Percentiles rank a stretch among this genome's conserved stretches.
Evolutionary conservation across 306 rosid genomes (phyloP).

Genomic region (Inga leiocalycina): DNA sequence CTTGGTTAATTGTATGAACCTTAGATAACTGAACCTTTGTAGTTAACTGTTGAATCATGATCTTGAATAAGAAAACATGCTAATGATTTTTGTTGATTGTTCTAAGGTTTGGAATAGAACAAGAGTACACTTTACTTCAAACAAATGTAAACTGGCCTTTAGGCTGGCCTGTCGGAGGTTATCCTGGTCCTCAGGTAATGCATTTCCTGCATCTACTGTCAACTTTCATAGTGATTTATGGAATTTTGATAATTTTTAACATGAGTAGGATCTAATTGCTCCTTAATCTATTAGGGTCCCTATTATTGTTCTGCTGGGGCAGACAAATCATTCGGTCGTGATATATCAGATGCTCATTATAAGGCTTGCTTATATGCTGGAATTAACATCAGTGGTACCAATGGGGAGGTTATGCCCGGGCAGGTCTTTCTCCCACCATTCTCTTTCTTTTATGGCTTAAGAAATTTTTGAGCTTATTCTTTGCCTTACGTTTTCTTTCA

Average conservation of each 20-base stretch:
- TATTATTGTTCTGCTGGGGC: slow-evolving; percentile 96
- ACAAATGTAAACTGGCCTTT: slow-evolving; percentile 90
- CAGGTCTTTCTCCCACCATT: slow-evolving; percentile 61
- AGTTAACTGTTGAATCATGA: slow-evolving; percentile 34
- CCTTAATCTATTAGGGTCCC: slow-evolving; percentile 73
- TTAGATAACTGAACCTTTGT: slow-evolving; percentile 29
- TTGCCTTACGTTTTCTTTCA: slow-evolving; percentile 33
- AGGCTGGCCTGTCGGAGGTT: slow-evolving; percentile 98
- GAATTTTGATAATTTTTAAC: neutral
- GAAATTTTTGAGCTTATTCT: slow-evolving; percentile 23
- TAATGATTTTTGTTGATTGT: slow-evolving; percentile 41
- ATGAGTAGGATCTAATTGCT: slow-evolving; percentile 11
- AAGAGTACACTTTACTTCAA: slow-evolving; percentile 98
- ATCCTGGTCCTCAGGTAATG: slow-evolving; percentile 99
- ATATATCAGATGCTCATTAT: slow-evolving; percentile 98
- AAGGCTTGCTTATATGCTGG: slow-evolving; percentile 99
- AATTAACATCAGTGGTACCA: slow-evolving; percentile 95
- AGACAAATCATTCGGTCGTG: slow-evolving; percentile 98
- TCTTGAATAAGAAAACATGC: slow-evolving; percentile 19
- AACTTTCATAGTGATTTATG: slow-evolving; percentile 25
- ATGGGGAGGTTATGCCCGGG: slow-evolving; percentile 99
- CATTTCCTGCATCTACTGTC: slow-evolving; percentile 7
- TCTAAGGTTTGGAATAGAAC: slow-evolving; percentile 95
- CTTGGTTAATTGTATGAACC: slow-evolving; percentile 9
- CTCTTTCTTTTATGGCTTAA: slow-evolving; percentile 29